Evolutionary conservation across 169 alveolate genomes (phyloP).

Genomic region (Toxoplasma gondii): DNA sequence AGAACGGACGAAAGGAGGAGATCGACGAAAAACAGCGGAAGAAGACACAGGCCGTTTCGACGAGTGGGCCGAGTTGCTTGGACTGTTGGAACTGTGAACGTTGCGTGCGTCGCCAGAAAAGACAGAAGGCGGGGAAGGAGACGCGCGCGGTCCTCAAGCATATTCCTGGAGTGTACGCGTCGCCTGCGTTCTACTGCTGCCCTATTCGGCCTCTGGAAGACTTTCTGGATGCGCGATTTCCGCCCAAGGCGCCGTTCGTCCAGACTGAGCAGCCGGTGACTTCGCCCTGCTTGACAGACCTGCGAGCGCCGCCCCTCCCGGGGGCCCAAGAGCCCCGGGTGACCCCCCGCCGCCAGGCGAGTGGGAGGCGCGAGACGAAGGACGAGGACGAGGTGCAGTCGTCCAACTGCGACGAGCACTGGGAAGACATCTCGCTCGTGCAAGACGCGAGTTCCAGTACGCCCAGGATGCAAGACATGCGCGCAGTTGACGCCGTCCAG

Average conservation of each 20-base stretch:
- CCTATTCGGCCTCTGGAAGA: conserved; percentile 41
- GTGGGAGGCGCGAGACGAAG: background rate
- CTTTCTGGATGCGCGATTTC: conserved; percentile 8
- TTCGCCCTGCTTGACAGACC: background rate
- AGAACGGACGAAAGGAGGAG: background rate
- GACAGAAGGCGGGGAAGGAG: background rate
- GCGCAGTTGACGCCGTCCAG: background rate
- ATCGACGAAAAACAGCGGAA: background rate
- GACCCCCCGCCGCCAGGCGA: background rate
- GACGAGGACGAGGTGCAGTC: no score
- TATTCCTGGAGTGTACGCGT: conserved; percentile 30
- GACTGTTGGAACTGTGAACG: background rate
- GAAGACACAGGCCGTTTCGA: background rate
- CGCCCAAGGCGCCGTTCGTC: background rate
- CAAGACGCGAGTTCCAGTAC: background rate
- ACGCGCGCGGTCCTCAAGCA: background rate
- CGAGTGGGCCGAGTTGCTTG: background rate
- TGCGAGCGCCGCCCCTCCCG: background rate
- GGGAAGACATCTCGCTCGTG: background rate
- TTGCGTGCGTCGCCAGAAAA: background rate
- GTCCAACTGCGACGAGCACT: background rate
- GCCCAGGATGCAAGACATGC: background rate
- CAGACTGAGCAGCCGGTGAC: background rate
- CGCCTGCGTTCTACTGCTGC: conserved; percentile 41
- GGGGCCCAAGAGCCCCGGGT: background rate